Conservation (phyloP, 495 filamentous ascomycete species). For the Hypoxylon fragiforme region DNA sequence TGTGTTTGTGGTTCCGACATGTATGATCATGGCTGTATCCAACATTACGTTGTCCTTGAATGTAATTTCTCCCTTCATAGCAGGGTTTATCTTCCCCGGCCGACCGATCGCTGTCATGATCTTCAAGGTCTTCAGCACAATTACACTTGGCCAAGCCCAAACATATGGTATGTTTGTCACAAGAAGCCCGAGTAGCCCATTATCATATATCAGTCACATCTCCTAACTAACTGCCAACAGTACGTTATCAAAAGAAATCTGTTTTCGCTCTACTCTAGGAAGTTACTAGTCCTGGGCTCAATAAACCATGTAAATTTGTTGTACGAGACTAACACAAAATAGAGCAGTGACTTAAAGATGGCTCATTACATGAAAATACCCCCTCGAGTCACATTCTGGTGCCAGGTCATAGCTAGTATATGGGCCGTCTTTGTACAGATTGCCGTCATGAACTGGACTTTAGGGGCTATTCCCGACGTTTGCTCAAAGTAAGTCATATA, state of each 20-base stretch:
- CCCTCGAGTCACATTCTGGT: constrained; percentile 60
- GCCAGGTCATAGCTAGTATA: constrained; percentile 58
- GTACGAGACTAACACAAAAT: constrained; percentile 10
- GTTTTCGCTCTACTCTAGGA: background rate
- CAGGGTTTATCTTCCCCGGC: constrained; percentile 66
- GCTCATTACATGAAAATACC: constrained; percentile 72
- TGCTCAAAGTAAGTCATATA: constrained; percentile 44
- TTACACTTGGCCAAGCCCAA: constrained; percentile 60
- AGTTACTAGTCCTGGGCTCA: too few relatives aligned
- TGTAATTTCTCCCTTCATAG: constrained; percentile 64
- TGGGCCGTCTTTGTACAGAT: constrained; percentile 64
- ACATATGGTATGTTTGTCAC: constrained; percentile 39
- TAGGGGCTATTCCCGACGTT: constrained; percentile 56
- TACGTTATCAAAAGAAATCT: constrained; percentile 14
- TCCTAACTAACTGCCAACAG: background rate
- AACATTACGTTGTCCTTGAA: constrained; percentile 60
- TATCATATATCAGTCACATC: too few relatives aligned
- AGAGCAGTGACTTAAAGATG: constrained; percentile 55
- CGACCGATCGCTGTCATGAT: constrained; percentile 66
- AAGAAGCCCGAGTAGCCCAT: too few relatives aligned
- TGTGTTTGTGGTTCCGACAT: constrained; percentile 57
- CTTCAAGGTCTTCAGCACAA: constrained; percentile 65
- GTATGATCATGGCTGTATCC: constrained; percentile 57
- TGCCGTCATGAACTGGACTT: constrained; percentile 62
- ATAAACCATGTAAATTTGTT: too few relatives aligned